Base-by-base conservation (phyloP, 1,284 basidiomycete species). In the Sporisorium exsertum region DNA sequence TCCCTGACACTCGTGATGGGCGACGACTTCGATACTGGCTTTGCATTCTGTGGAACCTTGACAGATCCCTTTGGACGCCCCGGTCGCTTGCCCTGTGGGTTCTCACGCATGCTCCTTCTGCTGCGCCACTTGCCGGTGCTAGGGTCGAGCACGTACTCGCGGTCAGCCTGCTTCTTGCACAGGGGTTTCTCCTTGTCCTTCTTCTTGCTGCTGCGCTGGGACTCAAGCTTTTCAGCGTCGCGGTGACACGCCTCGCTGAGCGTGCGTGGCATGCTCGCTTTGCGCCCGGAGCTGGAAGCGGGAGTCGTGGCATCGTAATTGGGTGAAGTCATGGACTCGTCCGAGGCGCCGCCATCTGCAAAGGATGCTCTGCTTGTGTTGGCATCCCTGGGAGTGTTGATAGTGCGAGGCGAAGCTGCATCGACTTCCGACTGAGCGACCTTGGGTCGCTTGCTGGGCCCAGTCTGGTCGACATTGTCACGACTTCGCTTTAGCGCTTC, bases 31-130 rank as follows among this genome's bases (percentile, higher is more conserved):
- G 59, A 64, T 20, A 49, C 42, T 0, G 50, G 46, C 42, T 50
- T 66, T 1, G n/a, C 50, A 33, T 72, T 66, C 42, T 63, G 63
- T 8, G 50, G 55, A 51, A 59, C 63, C 46, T 66, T 72, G 61
- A 68, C 66, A 2, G 63, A 68, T 20, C 79, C 79, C 46, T 73
- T 71, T 9, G 79, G 79, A 16, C 79, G 60, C 26, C 79, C 79
- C 13, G 77, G 64, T 42, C 57, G 54, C 57, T 68, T 71, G 15
- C 74, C 75, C 42, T 57, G 37, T 0, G 79, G 79, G 27, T 81
- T 81, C 55, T 81, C 79, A 26, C 65, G 53, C 62, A 81, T 75
- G 50, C 77, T 79, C 27, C 79, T 64, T 24, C 68, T 68, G 27
- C 70, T 79, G n/a, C 79, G 61, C 66, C 66, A 75, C 29, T 76